These are phyloP conservation scores for Penicillium coprophilum DNA, from an alignment of 495 filamentous ascomycete species.

Conservation along the genomic window DNA sequence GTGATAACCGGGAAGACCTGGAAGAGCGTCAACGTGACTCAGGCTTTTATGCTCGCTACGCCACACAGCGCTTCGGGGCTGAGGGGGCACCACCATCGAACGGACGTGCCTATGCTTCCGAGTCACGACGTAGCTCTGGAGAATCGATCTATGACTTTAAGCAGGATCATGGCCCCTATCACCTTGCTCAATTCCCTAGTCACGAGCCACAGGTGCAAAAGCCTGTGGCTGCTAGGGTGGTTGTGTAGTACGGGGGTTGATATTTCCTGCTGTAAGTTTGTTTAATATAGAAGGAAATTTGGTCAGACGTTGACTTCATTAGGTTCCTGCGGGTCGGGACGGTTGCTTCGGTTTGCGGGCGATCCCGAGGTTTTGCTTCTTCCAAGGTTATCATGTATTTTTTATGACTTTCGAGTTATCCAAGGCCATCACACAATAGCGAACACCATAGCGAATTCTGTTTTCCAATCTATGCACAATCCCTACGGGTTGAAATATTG, in stretches of 20 bases:
- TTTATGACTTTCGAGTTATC: slow-evolving; percentile 9
- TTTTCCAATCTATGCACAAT: not conserved
- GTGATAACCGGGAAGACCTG: slow-evolving; percentile 14
- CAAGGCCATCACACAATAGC: not conserved
- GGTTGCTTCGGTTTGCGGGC: not conserved
- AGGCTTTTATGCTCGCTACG: slow-evolving; percentile 14
- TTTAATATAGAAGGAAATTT: not conserved
- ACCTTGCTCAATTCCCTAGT: slow-evolving; percentile 2
- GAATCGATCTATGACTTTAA: slow-evolving; percentile 12
- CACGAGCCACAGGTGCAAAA: not conserved
- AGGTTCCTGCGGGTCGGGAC: slow-evolving; percentile 10
- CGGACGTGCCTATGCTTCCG: not conserved
- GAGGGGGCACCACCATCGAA: not conserved
- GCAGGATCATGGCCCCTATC: slow-evolving; percentile 12
- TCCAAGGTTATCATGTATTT: not conserved
- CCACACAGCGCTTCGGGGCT: slow-evolving; percentile 8
- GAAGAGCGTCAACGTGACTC: slow-evolving; percentile 8
- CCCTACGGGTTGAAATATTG: not conserved
- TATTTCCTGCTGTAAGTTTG: not conserved
- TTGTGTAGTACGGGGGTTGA: not conserved
- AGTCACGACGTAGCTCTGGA: slow-evolving; percentile 10
- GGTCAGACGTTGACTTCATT: not conserved
- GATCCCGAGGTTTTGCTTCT: too few relatives aligned
- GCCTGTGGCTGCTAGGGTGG: not conserved
- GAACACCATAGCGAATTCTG: not conserved